phyloP scores from a whole-genome alignment of 805 yeast genomes.

The Candida pini region DNA sequence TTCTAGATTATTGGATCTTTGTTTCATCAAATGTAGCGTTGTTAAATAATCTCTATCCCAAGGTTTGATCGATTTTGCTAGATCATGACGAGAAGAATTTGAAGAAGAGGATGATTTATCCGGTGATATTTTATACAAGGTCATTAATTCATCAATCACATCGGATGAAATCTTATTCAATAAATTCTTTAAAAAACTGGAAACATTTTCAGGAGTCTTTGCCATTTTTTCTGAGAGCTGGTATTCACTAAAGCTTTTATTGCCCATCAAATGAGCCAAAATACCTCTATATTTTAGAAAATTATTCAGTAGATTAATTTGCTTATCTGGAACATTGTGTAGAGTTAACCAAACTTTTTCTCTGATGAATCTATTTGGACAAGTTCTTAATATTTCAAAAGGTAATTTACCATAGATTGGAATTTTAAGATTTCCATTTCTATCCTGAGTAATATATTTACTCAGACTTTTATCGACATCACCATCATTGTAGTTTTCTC shows the following conservation, averaged over 20 bases:
- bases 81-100: slow-evolving; percentile 31
- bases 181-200: slow-evolving; percentile 58
- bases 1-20: slow-evolving; percentile 32
- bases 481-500: slow-evolving; percentile 24
- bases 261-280: slow-evolving; percentile 70
- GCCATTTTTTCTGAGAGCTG: slow-evolving; percentile 91
- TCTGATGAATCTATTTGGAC: slow-evolving; percentile 53
- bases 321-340: slow-evolving; percentile 60
- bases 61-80: slow-evolving; percentile 54
- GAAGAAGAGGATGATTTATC: slow-evolving; percentile 15
- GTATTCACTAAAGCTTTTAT: slow-evolving; percentile 65
- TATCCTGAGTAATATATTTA: slow-evolving; percentile 21
- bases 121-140: slow-evolving; percentile 31
- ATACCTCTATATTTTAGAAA: slow-evolving; percentile 62
- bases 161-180: slow-evolving; percentile 45
- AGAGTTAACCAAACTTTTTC: slow-evolving; percentile 68
- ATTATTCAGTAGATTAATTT: slow-evolving; percentile 51
- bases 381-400: slow-evolving; percentile 54
- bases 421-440: slow-evolving; percentile 38
- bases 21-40: slow-evolving; percentile 24
- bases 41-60: slow-evolving; percentile 84
- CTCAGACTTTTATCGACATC: slow-evolving; percentile 19
- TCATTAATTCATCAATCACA: slow-evolving; percentile 54
- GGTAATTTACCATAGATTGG: slow-evolving; percentile 64
- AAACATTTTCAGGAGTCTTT: slow-evolving; percentile 68